Evolutionary conservation across 352 stramenopile genomes (phyloP), one percentile per base, ranked within the genome.

Genomic region (Globisporangium polare): DNA sequence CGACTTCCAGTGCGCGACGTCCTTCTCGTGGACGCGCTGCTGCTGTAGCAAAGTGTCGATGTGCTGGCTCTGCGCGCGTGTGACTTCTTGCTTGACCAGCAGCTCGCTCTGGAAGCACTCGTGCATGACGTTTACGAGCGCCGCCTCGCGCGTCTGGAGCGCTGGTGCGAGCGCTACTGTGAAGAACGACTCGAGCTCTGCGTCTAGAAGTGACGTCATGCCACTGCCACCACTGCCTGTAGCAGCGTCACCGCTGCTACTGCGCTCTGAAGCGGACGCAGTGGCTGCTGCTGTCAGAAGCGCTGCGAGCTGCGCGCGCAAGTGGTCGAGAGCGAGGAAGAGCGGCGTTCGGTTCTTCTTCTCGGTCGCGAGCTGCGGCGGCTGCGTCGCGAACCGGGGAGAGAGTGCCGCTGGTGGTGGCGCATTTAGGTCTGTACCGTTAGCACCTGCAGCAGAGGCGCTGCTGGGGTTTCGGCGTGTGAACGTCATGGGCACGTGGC

Each of bases 111-210:
- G 66, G 13, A 82, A 66, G 35, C 78, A 86, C 29, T 81, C 77
- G 45, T 83, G 78, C 39, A 92, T 79, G 8, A 70, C 71, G 62
- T 88, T 88, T 20, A 89, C 73, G 20, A 82, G 63, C 20, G 70
- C 29, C 6, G 73, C 77, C 61, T 92, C 82, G 6, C 82, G 76
- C 24, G 67, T 50, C 46, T 90, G 83, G 62, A 92, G 76, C 58
- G 74, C 69, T 0, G 56, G 62, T 24, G 77, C 73, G 6, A 92
- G 63, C 31, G 62, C 57, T 0, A 39, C 24, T 18, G 78, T 65
- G 53, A 92, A 88, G 62, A 85, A 90, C 18, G 26, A 49, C 12
- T 75, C 62, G 17, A 89, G 20, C 18, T 83, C 50, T 1, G 45
- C 13, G 18, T 74, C 54, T 17, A 76, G 17, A 7, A 54, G 37